These are phyloP conservation scores for Metschnikowia reukaufii DNA, from an alignment of 805 yeast species.

Conservation along the genomic window DNA sequence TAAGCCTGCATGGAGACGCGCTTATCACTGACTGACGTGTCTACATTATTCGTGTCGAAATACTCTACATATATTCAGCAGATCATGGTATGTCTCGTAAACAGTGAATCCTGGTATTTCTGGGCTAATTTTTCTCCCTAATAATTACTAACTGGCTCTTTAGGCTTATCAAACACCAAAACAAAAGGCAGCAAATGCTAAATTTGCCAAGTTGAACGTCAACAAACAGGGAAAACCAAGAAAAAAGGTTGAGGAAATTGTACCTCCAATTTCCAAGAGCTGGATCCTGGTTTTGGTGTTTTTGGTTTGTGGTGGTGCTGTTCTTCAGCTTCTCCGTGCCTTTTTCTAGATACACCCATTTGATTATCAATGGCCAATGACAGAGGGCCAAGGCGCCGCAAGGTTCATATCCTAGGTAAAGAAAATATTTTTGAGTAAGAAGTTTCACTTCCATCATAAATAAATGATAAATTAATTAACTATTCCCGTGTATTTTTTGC, in stretches of 20 bases:
- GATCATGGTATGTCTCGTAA: conserved; percentile 1
- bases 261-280: conserved; percentile 56
- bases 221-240: conserved; percentile 75
- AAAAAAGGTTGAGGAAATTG: conserved; percentile 34
- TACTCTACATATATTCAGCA: neutral
- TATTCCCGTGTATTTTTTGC: too few species aligned
- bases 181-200: conserved; percentile 84
- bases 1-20: conserved; percentile 6
- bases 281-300: conserved; percentile 67
- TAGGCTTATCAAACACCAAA: conserved; percentile 80
- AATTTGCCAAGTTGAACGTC: conserved; percentile 72
- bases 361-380: too few species aligned
- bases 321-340: conserved; percentile 63
- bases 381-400: too few species aligned
- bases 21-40: conserved; percentile 6
- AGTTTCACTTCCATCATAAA: neutral
- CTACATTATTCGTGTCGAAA: neutral
- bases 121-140: too few species aligned
- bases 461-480: neutral
- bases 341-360: conserved; percentile 42
- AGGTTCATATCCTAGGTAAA: too few species aligned
- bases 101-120: too few species aligned
- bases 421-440: neutral
- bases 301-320: conserved; percentile 78
- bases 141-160: neutral